These are phyloP conservation scores for Lentinula novae-zelandiae DNA, from an alignment of 1,284 basidiomycete genomes.

Conservation along the genomic window DNA sequence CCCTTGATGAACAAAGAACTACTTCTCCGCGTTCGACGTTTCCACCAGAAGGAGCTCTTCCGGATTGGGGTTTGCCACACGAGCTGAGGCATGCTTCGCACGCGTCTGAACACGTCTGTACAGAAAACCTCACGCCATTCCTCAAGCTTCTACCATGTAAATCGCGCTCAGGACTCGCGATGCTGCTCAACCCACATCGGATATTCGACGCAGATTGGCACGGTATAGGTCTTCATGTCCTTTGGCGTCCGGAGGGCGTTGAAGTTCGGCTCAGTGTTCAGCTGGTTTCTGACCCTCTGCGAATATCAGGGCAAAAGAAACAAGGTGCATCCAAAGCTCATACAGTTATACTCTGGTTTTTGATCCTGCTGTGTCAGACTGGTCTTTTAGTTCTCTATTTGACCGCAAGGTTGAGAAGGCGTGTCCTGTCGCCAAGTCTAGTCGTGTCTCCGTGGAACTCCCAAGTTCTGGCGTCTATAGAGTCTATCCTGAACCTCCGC, in stretches of 20 bases:
- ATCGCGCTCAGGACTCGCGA: constrained; percentile 84
- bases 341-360: not conserved
- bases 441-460: constrained; percentile 45
- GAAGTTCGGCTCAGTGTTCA: constrained; percentile 78
- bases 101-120: constrained; percentile 86
- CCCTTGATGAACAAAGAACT: constrained; percentile 67
- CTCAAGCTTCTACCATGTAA: constrained; percentile 94
- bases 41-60: constrained; percentile 53
- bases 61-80: constrained; percentile 47
- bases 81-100: constrained; percentile 72
- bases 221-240: constrained; percentile 77
- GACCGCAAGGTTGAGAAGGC: constrained; percentile 58
- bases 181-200: constrained; percentile 80
- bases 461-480: constrained; percentile 39
- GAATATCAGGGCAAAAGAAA: constrained; percentile 42
- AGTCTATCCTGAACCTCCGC: constrained; percentile 48
- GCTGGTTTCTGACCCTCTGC: constrained; percentile 78
- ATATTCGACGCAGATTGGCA: constrained; percentile 90
- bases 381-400: constrained; percentile 77
- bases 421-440: constrained; percentile 58
- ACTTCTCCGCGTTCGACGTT: constrained; percentile 61
- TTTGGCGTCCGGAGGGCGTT: constrained; percentile 54
- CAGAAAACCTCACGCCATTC: constrained; percentile 96
- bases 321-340: constrained; percentile 42
- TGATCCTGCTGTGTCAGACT: constrained; percentile 48